Base-by-base conservation (phyloP, 2,329 filamentous ascomycete genomes). In the Colletotrichum endophyticum region DNA sequence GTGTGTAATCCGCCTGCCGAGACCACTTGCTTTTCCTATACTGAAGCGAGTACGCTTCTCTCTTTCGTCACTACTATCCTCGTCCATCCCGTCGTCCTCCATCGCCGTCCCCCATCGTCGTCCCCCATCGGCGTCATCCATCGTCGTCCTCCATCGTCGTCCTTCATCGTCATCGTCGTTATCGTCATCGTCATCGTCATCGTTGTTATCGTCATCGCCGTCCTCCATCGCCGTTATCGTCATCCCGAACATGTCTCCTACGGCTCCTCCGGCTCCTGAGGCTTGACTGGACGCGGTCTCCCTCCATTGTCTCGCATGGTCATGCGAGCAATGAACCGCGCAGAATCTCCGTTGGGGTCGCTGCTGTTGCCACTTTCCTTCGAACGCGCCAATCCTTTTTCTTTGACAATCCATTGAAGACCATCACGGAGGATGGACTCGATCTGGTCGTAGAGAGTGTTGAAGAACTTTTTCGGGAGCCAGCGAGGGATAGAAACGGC, bases 111-210 rank as follows among this genome's bases (percentile, higher is more conserved):
- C 0, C 36, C 16, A 44, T 19, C 36, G 8, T 39, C 36, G 16
- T 36, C 13, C 13, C 0, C 1, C 13, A 36, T 36, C 13, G 15
- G 16, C 34, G 34, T 16, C 2, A 3, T 0, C 4, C 15, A 39
- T 39, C 15, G 12, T 34, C 30, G 9, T 32, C 8, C 30, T 32
- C 9, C 9, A 32, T 36, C 15, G 34, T 36, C 34, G 34, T 15
- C 32, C 32, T 4, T 34, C 12, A 6, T 34, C 32, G 11, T 13
- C 5, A 34, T 34, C 12, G 32, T 34, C 32, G 4, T 34, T 4
- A 0, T 6, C 32, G 8, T 13, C 32, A 3, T 32, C 32, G 30
- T 32, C 13, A 32, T 32, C 30, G 30, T 32, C 30, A 34, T 34
- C 32, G 32, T 39, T 2, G 36, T 19, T 5, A 16, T 16, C 36